These are phyloP conservation scores for Esteya vermicola DNA, from an alignment of 2,329 filamentous ascomycete species.

Conservation along the genomic window DNA sequence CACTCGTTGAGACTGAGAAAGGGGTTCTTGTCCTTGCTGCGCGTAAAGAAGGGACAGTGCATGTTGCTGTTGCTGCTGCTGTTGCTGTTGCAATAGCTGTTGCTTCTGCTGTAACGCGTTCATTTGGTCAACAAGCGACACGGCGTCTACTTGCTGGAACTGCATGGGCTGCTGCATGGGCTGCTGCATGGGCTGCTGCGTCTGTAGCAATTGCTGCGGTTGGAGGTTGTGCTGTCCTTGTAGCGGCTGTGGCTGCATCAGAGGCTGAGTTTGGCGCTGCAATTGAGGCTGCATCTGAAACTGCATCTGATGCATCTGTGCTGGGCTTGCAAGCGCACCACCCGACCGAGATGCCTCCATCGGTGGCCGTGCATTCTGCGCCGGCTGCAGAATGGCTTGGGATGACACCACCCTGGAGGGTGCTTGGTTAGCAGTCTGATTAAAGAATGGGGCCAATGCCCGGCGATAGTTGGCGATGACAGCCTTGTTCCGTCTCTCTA, in stretches of 20 bases:
- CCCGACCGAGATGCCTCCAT: too few relatives aligned
- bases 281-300: not conserved
- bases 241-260: not conserved
- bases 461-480: too few relatives aligned
- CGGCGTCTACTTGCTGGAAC: not conserved
- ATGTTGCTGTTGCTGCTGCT: not conserved
- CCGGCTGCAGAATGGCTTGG: constrained; percentile 1
- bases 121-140: too few relatives aligned
- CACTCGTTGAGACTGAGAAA: too few relatives aligned
- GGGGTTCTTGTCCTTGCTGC: too few relatives aligned
- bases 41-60: too few relatives aligned
- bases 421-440: too few relatives aligned
- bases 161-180: not conserved
- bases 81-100: not conserved
- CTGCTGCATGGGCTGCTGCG: not conserved
- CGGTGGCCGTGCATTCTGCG: not conserved
- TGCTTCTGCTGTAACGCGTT: not conserved
- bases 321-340: too few relatives aligned
- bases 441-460: too few relatives aligned
- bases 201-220: not conserved
- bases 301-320: constrained; percentile 1
- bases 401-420: too few relatives aligned
- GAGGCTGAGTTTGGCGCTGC: not conserved
- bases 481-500: not conserved
- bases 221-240: too few relatives aligned